These are phyloP conservation scores for Alternaria consortialis DNA, from an alignment of 2,329 filamentous ascomycete genomes.

Conservation along the genomic window DNA sequence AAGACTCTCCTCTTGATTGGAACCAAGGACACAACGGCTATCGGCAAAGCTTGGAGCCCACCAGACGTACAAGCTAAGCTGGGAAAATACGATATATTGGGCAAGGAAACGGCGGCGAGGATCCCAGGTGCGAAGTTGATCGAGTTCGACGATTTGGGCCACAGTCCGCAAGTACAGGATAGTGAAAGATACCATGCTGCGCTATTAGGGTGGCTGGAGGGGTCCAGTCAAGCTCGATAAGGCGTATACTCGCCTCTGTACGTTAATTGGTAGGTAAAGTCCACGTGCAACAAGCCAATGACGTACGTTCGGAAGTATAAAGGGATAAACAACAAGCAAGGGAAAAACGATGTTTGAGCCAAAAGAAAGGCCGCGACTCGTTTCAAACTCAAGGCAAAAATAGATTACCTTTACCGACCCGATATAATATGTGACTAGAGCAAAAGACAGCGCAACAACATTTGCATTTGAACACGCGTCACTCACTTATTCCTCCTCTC, in stretches of 20 bases:
- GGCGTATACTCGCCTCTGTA: neutral
- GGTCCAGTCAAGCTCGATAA: neutral
- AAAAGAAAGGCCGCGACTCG: no score
- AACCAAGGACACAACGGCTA: slow-evolving; percentile 63
- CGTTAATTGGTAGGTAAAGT: neutral
- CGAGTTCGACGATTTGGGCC: slow-evolving; percentile 60
- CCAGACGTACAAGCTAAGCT: slow-evolving; percentile 44
- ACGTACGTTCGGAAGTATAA: no score
- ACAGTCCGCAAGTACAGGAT: slow-evolving; percentile 64
- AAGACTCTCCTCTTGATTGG: slow-evolving; percentile 62
- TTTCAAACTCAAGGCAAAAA: no score
- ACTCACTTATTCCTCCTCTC: no score
- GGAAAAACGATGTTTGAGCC: no score
- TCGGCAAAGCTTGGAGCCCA: slow-evolving; percentile 61
- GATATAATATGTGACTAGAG: no score
- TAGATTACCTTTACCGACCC: no score
- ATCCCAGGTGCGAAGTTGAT: slow-evolving; percentile 58
- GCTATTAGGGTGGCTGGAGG: slow-evolving; percentile 57
- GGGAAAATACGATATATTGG: slow-evolving; percentile 62
- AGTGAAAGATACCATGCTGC: slow-evolving; percentile 59
- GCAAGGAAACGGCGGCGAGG: slow-evolving; percentile 55
- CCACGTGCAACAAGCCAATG: no score
- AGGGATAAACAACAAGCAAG: no score
- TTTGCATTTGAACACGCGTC: no score
- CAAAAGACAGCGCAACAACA: no score